phyloP scores from a whole-genome alignment of 2,329 filamentous ascomycete genomes.

The Neonectria punicea region DNA sequence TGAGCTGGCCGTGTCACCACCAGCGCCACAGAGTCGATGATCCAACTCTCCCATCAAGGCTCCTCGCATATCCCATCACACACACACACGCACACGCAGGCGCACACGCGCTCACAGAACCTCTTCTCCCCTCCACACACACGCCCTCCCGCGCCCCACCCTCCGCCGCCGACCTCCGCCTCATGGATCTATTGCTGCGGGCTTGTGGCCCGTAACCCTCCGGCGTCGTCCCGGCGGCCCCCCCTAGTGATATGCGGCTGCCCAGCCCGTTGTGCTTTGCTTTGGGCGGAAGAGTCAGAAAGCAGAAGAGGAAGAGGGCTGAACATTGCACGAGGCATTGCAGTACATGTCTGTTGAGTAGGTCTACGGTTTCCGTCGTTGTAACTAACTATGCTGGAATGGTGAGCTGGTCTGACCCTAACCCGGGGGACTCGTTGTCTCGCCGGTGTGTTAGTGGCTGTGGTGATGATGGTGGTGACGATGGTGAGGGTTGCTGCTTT shows the following conservation, averaged over 20 bases:
- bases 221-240: conserved; percentile 12
- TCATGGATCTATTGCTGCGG: conserved; percentile 19
- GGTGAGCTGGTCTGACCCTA: neutral
- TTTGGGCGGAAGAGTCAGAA: neutral
- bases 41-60: conserved; percentile 19
- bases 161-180: conserved; percentile 17
- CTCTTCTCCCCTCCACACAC: neutral
- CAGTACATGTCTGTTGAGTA: neutral
- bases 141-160: conserved; percentile 2
- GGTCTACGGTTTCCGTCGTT: neutral
- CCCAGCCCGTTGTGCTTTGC: no score
- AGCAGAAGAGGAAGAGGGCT: neutral
- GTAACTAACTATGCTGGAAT: neutral
- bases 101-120: neutral
- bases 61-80: conserved; percentile 19
- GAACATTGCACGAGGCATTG: neutral
- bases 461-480: neutral
- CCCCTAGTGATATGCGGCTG: neutral
- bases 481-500: neutral
- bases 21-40: conserved; percentile 26
- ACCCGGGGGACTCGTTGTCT: neutral
- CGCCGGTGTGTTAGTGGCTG: neutral
- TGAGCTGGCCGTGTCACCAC: conserved; percentile 44
- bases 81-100: conserved; percentile 10
- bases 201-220: conserved; percentile 17